Percentiles rank a stretch among this genome's conserved stretches.
phyloP scores from a whole-genome alignment of 805 yeast species.

The Starmerella apis region DNA sequence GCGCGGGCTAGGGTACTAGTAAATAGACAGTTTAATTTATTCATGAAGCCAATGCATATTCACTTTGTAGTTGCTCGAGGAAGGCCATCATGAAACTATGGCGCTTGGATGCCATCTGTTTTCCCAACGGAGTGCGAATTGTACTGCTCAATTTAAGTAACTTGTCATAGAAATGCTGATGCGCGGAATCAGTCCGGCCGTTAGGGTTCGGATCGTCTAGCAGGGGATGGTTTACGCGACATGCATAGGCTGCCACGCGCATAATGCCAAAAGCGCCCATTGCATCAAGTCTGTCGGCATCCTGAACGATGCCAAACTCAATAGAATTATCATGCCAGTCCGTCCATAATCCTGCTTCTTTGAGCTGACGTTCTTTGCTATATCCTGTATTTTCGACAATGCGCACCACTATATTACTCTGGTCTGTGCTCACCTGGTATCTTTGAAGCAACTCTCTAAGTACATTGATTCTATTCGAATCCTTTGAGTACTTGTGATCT shows the following conservation, averaged over 20 bases:
- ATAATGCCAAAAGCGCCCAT: constrained; percentile 33
- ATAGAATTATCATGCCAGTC: constrained; percentile 29
- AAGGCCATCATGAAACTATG: constrained; percentile 10
- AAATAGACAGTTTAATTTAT: neutral
- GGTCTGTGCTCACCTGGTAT: constrained; percentile 18
- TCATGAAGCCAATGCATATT: neutral
- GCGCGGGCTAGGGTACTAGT: neutral
- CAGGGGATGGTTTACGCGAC: constrained; percentile 27
- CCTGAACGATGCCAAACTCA: constrained; percentile 33
- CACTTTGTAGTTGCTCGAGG: constrained; percentile 4
- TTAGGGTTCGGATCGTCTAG: constrained; percentile 16
- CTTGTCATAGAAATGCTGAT: constrained; percentile 31
- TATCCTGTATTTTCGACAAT: constrained; percentile 28
- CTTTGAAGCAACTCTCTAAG: constrained; percentile 13
- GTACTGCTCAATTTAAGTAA: constrained; percentile 27
- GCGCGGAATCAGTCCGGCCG: constrained; percentile 21
- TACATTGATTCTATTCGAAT: constrained; percentile 12
- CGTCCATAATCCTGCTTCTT: constrained; percentile 25
- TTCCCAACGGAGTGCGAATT: constrained; percentile 27
- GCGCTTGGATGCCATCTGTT: constrained; percentile 18
- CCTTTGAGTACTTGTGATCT: constrained; percentile 29
- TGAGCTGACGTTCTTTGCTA: constrained; percentile 26
- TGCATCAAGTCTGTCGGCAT: constrained; percentile 37
- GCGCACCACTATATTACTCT: constrained; percentile 19
- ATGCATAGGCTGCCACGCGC: constrained; percentile 31